Base-by-base conservation (phyloP, 495 filamentous ascomycete species). In the Neurospora tetrasperma region DNA sequence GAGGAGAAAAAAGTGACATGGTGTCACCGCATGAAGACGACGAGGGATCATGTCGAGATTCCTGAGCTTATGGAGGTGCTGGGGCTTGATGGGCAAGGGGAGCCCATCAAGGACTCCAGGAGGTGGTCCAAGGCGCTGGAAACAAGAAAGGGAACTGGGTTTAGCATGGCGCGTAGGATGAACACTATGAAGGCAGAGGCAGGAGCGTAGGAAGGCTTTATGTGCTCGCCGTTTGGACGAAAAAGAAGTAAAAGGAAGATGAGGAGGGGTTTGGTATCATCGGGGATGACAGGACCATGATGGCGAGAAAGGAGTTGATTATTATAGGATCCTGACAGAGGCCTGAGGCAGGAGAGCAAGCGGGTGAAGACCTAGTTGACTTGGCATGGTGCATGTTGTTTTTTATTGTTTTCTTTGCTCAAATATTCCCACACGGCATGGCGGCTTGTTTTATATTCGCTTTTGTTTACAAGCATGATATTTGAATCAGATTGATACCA, bases 21-120 rank as follows among this genome's bases (percentile, higher is more conserved):
- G 93, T 94, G 91, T 76, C 91, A 94, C 81, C 86, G 94, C 4
- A 97, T 97, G 93, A 83, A 83, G 76, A 92, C 87, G 71, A 94
- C 92, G 38, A 79, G 93, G 48, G 92, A 94, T 76, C 94, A 97
- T 76, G 85, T 87, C 1, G 92, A 93, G 84, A 81, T 96, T 0
- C 78, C 84, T 2, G 87, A 89, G 71, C 72, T 94, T 48, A 84
- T 87, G 80, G 81, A 85, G 78, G 80, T 93, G 48, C 78, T 94
- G 40, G 90, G 89, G 3, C 72, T 92, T 35, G 85, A 89, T 73
- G 86, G 80, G 0, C 73, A 73, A n/a, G 83, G 79, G 7, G 70
- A 74, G 69, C 80, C 78, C 4, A 78, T 79, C 27, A 79, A 79
- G 76, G 80, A 85, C 71, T 74, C 74, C 72, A 84, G 83, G 78